These are phyloP conservation scores for Geosmithia morbida DNA, from an alignment of 2,329 filamentous ascomycete genomes.

Conservation along the genomic window DNA sequence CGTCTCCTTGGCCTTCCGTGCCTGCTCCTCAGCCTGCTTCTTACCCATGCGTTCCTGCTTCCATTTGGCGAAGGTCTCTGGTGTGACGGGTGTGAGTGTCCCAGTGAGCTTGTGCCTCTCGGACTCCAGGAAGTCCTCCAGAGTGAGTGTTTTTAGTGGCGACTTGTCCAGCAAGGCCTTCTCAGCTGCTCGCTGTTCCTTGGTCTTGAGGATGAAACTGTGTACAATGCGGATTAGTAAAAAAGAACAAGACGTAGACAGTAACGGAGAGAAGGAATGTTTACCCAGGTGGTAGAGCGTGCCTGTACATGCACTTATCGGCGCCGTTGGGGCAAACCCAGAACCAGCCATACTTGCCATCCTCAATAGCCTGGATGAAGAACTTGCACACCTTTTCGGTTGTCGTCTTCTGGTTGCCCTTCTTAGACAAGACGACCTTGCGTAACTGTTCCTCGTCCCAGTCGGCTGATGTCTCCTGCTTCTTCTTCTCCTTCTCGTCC, in stretches of 20 bases:
- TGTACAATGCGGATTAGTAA: background rate
- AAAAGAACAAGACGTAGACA: slow-evolving; percentile 1
- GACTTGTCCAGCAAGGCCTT: slow-evolving; percentile 95
- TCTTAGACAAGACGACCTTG: slow-evolving; percentile 85
- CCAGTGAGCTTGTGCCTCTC: slow-evolving; percentile 93
- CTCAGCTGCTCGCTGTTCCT: slow-evolving; percentile 88
- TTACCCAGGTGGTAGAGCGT: slow-evolving; percentile 86
- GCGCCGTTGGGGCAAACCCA: slow-evolving; percentile 95
- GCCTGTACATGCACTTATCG: slow-evolving; percentile 97
- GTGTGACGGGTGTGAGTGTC: slow-evolving; percentile 82
- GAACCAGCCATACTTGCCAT: slow-evolving; percentile 99
- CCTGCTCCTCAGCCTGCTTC: slow-evolving; percentile 89
- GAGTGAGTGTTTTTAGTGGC: slow-evolving; percentile 80
- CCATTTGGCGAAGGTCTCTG: slow-evolving; percentile 89
- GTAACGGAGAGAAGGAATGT: slow-evolving; percentile 17
- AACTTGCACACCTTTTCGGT: slow-evolving; percentile 99
- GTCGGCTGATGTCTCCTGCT: slow-evolving; percentile 83
- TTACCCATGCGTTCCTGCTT: slow-evolving; percentile 90
- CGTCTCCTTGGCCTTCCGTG: slow-evolving; percentile 81
- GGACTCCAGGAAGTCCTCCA: slow-evolving; percentile 94
- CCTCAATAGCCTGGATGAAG: slow-evolving; percentile 94
- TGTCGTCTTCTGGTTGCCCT: slow-evolving; percentile 87
- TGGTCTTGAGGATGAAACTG: slow-evolving; percentile 93
- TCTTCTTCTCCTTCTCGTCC: slow-evolving; percentile 53
- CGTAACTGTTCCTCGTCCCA: slow-evolving; percentile 97